Evolutionary conservation across 2,329 filamentous ascomycete genomes (phyloP).

Genomic region (Aspergillus cejpii): DNA sequence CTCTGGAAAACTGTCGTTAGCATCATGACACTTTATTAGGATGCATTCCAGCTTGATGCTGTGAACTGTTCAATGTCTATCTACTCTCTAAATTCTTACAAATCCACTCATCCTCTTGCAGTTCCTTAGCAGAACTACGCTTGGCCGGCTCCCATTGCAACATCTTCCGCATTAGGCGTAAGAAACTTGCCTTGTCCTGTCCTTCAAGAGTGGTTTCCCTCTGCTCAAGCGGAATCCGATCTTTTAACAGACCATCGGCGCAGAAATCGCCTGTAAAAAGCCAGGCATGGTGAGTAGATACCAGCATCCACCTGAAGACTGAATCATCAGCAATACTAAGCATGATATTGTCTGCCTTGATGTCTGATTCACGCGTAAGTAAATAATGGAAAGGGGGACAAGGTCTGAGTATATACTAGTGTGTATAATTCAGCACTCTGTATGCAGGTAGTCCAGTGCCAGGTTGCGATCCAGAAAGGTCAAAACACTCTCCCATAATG

Average conservation of each 20-base stretch:
- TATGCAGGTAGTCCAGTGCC: slow-evolving; percentile 44
- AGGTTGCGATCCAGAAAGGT: slow-evolving; percentile 40
- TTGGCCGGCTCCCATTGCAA: slow-evolving; percentile 32
- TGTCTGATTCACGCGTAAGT: slow-evolving; percentile 25
- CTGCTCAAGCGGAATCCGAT: slow-evolving; percentile 29
- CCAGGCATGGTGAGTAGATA: slow-evolving; percentile 5
- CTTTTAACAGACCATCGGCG: slow-evolving; percentile 16
- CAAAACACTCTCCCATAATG: slow-evolving; percentile 41
- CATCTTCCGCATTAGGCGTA: slow-evolving; percentile 33
- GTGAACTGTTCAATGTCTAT: too few species aligned
- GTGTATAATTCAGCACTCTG: slow-evolving; percentile 43
- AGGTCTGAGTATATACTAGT: slow-evolving; percentile 33
- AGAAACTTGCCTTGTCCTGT: slow-evolving; percentile 26
- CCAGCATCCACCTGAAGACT: slow-evolving; percentile 12
- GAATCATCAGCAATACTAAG: slow-evolving; percentile 39
- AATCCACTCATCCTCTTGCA: slow-evolving; percentile 26
- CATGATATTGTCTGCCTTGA: slow-evolving; percentile 47
- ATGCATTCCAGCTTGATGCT: too few species aligned
- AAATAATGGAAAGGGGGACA: slow-evolving; percentile 7
- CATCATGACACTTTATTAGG: too few species aligned
- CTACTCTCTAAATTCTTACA: too few species aligned
- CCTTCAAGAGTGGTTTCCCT: slow-evolving; percentile 36
- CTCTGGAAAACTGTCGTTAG: too few species aligned
- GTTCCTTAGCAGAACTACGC: slow-evolving; percentile 27
- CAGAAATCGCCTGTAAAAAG: slow-evolving; percentile 26